Base-by-base conservation (phyloP, 169 alveolate genomes). In the Perkinsus olseni region DNA sequence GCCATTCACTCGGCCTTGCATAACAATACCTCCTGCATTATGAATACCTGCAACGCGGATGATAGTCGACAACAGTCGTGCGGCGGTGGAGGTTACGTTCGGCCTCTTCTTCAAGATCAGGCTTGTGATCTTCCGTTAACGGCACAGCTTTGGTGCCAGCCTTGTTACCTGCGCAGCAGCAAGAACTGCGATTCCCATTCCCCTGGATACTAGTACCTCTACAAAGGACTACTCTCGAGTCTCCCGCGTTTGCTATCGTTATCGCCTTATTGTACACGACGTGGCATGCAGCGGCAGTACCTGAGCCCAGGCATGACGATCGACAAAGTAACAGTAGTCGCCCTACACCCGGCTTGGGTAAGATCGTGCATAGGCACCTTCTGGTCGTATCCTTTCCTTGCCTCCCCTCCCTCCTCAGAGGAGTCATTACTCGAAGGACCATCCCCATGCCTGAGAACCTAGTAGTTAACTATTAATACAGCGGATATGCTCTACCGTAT, bases 201-300 rank as follows among this genome's bases (percentile, higher is more conserved):
- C 13, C 4, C 34, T 24, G 31, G 17, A 4, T 8, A 62, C 0
- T 99, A n/a, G n/a, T 98, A 51, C 96, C 96, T 82, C 98, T 95
- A 91, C 98, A 94, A 28, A 97, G 95, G 20, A 99, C 98, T 11
- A 99, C 99, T 94, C 99, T 95, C 37, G 99, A 98, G 94, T 99
- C 99, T 0, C 99, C 99, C 38, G 99, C 99, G 95, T 99, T 99
- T n/a, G 99, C 99, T 62, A 62, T 62, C 34, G 82, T 62, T 8
- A 62, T 62, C 8, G 37, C 34, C 31, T 62, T 62, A 24, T 62
- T 62, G 31, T 62, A 62, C 82, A 62, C 82, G 31, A 62, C 17
- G 17, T 62, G 82, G 31, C 82, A 62, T 28, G 82, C 28, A 13
- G 82, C 31, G 31, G 82, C 82, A 8, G 82, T 62, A 62, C 82